Percentiles rank a stretch among this genome's conserved stretches.
phyloP scores from a whole-genome alignment of 345 rosid genomes.

The Populus deltoides region DNA sequence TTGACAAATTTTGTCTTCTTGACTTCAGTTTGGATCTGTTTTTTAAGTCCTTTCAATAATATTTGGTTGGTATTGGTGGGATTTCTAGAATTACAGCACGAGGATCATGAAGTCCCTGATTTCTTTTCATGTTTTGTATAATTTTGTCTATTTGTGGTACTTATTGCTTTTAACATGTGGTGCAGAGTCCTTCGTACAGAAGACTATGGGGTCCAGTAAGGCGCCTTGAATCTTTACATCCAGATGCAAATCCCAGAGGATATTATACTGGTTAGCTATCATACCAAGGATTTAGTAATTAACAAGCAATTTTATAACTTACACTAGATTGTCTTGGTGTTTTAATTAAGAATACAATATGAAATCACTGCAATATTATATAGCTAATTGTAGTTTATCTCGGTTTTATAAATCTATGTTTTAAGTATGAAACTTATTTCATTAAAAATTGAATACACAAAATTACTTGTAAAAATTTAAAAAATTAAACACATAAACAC shows the following conservation, averaged over 20 bases:
- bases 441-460: no score
- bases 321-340: background rate
- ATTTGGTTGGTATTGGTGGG: background rate
- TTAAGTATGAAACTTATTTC: no score
- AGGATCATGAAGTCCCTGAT: background rate
- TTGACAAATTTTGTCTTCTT: background rate
- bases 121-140: background rate
- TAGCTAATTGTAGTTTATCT: background rate
- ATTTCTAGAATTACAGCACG: background rate
- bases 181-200: slow-evolving; percentile 67
- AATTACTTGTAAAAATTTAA: no score
- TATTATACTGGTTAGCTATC: slow-evolving; percentile 59
- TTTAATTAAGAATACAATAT: background rate
- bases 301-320: background rate
- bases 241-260: slow-evolving; percentile 84
- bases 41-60: slow-evolving; percentile 11
- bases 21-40: slow-evolving; percentile 16
- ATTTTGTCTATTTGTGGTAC: slow-evolving; percentile 3
- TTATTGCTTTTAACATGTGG: slow-evolving; percentile 16
- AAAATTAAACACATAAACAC: background rate
- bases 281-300: background rate
- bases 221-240: slow-evolving; percentile 67
- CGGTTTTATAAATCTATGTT: background rate
- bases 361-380: background rate
- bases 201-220: slow-evolving; percentile 87